Evolutionary conservation across 192 early-diverging fungal species (phyloP).

Genomic region (Gamsiella multidivaricata): DNA sequence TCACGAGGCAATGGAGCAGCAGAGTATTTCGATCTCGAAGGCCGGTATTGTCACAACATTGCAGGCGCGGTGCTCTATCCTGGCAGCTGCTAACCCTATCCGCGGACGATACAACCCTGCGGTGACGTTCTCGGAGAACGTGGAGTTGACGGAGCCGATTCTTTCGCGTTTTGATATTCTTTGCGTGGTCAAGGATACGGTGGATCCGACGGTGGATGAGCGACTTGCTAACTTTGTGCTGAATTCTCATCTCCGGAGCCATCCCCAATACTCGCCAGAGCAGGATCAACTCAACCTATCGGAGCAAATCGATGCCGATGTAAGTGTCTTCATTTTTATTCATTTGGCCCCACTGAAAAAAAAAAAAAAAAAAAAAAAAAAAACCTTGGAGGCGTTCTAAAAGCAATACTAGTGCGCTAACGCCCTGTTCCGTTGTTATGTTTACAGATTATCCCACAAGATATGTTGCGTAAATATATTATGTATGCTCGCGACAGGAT

Average conservation of each 20-base stretch:
- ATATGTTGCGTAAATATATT: slow-evolving; percentile 86
- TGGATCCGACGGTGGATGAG: slow-evolving; percentile 92
- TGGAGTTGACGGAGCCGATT: slow-evolving; percentile 98
- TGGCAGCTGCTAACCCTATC: slow-evolving; percentile 88
- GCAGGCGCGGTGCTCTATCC: slow-evolving; percentile 85
- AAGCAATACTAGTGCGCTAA: too few species aligned
- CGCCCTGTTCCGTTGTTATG: neutral
- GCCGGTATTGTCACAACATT: slow-evolving; percentile 88
- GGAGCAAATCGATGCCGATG: slow-evolving; percentile 65
- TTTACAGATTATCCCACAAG: slow-evolving; percentile 80
- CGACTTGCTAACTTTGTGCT: slow-evolving; percentile 94
- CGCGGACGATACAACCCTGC: slow-evolving; percentile 89
- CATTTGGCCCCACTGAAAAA: too few species aligned
- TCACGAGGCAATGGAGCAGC: slow-evolving; percentile 96
- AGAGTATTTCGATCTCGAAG: slow-evolving; percentile 89
- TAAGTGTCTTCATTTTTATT: slow-evolving; percentile 47
- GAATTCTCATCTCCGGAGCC: slow-evolving; percentile 90
- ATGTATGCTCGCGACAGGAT: slow-evolving; percentile 86
- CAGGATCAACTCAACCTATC: slow-evolving; percentile 56
- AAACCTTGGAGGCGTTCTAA: too few species aligned
- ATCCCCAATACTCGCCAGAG: slow-evolving; percentile 73
- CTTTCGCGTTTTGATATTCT: slow-evolving; percentile 98
- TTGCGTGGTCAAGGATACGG: slow-evolving; percentile 94
- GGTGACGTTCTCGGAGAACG: slow-evolving; percentile 95
- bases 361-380: too few species aligned